Base-by-base conservation (phyloP, 2,329 filamentous ascomycete species). In the Hortaea sp. region DNA sequence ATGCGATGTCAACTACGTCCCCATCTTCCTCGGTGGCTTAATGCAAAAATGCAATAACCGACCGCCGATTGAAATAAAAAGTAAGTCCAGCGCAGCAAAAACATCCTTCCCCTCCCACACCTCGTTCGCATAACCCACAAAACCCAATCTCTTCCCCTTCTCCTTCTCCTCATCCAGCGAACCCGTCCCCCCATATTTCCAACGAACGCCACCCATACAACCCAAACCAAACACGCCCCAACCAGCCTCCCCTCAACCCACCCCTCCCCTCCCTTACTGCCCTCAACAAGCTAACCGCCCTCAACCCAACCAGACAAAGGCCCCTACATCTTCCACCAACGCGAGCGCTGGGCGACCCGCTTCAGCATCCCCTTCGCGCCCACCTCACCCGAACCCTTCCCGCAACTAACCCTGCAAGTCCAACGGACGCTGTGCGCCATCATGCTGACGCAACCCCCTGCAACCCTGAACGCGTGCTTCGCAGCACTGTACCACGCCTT, bases 11-110 rank as follows among this genome's bases (percentile, higher is more conserved):
- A 74, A 65, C 9, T 80, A 77, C 55, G 61, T 78, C 6, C 79
- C 79, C 6, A 74, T 82, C 44, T 72, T 81, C 43, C 67, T 81
- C 0, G 76, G 76, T 4, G 78, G 77, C 0, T 60, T 82, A 44
- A 78, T 82, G 71, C 73, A 79, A 46, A 61, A 64, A 0, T 76
- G 72, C 57, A 69, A 67, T 29, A 81, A 79, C 55, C 69, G 55
- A 2, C 58, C 78, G 1, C 78, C 78, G 1, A 63, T 81, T 28
- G 59, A 63, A 2, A 72, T 82, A 58, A 79, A 75, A 50, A 80
- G 75, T 77, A 40, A 35, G 32, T 20, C 20, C 20, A 20, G 20
- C 20, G 20, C 20, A 20, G 20, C 20, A 20, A 20, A 2, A 20
- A 20, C 20, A 20, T 20, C 20, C 20, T 20, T 4, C 2, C 20